Conservation (phyloP, 305 asterid species). For the Fraxinus nigra region DNA sequence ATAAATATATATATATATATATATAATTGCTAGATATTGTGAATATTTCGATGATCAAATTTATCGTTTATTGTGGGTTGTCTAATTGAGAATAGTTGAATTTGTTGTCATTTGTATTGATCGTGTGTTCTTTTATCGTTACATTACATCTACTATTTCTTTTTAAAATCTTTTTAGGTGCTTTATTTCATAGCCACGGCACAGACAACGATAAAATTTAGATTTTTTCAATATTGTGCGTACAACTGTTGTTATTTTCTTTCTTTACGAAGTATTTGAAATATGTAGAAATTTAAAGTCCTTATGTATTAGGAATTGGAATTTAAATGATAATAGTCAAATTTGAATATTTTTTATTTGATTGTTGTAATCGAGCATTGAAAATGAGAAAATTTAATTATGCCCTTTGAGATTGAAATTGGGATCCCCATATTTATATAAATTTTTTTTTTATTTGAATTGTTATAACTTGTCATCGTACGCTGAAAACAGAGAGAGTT, state of each 20-base stretch:
- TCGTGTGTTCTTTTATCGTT: background rate
- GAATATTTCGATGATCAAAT: background rate
- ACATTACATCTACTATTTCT: background rate
- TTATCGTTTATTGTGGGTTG: background rate
- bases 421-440: too few relatives aligned
- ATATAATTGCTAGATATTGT: background rate
- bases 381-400: background rate
- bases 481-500: too few relatives aligned
- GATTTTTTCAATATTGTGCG: too few relatives aligned
- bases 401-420: too few relatives aligned
- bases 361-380: background rate
- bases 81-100: background rate
- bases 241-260: too few relatives aligned
- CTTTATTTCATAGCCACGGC: too few relatives aligned
- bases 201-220: too few relatives aligned
- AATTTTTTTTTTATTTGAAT: background rate
- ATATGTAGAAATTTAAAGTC: too few relatives aligned
- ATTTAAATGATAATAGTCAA: background rate
- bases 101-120: background rate
- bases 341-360: too few relatives aligned
- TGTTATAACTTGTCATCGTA: background rate
- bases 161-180: too few relatives aligned
- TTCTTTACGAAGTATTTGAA: background rate
- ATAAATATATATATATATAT: too few relatives aligned
- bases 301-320: background rate